Percentiles rank a stretch among this genome's conserved stretches.
These are phyloP conservation scores for Peltaster fructicola DNA, from an alignment of 2,329 filamentous ascomycete genomes.

Conservation along the genomic window DNA sequence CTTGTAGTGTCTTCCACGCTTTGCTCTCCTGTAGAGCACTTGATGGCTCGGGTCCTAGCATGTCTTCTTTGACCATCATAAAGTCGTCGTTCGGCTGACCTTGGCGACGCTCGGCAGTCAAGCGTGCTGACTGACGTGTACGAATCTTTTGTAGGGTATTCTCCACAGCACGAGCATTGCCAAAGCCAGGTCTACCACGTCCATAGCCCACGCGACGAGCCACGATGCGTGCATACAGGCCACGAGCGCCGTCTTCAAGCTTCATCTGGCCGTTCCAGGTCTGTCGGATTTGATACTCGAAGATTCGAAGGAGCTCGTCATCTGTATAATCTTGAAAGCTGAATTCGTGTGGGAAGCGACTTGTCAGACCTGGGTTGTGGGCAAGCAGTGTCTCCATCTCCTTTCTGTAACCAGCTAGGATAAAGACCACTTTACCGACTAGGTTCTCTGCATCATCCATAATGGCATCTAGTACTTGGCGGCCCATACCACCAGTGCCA, in stretches of 20 bases:
- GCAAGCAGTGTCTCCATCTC: slow-evolving; percentile 63
- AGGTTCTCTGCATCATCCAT: slow-evolving; percentile 57
- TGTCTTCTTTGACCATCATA: slow-evolving; percentile 45
- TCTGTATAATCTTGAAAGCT: slow-evolving; percentile 55
- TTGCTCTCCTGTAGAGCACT: slow-evolving; percentile 32
- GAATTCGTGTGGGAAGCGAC: slow-evolving; percentile 48
- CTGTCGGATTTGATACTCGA: slow-evolving; percentile 35
- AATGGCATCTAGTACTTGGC: slow-evolving; percentile 49
- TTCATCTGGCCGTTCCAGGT: slow-evolving; percentile 40
- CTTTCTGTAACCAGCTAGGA: slow-evolving; percentile 55
- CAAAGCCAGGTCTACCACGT: slow-evolving; percentile 50
- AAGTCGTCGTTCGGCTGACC: slow-evolving; percentile 36
- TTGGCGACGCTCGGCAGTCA: slow-evolving; percentile 30
- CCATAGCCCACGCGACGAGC: slow-evolving; percentile 42
- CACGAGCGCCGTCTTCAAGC: slow-evolving; percentile 38
- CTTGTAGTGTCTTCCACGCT: slow-evolving; percentile 41
- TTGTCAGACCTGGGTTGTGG: slow-evolving; percentile 54
- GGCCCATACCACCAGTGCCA: slow-evolving; percentile 39
- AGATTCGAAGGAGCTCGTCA: slow-evolving; percentile 43
- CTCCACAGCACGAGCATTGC: slow-evolving; percentile 53
- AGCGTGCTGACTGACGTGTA: slow-evolving; percentile 39
- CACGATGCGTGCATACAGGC: slow-evolving; percentile 47
- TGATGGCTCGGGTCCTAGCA: slow-evolving; percentile 52
- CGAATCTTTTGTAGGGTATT: slow-evolving; percentile 39
- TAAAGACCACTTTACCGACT: slow-evolving; percentile 50